These are phyloP conservation scores for Yamadazyma atmosphaerica DNA, from an alignment of 1,139 yeast genomes.

Conservation along the genomic window DNA sequence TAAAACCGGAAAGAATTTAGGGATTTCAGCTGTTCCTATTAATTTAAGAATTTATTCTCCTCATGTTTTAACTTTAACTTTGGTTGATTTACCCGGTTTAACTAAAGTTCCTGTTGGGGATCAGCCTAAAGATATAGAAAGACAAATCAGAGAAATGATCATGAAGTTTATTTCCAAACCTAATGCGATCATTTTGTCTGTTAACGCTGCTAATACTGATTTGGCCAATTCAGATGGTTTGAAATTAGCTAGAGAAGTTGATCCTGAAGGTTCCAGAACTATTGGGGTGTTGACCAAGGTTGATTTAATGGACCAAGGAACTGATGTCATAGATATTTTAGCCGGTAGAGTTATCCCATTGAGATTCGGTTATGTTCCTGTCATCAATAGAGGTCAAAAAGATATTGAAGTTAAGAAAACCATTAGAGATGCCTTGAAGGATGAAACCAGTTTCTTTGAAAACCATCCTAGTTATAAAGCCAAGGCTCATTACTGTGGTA, in stretches of 20 bases:
- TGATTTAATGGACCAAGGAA: slow-evolving; percentile 97
- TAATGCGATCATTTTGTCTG: slow-evolving; percentile 92
- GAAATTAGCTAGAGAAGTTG: slow-evolving; percentile 95
- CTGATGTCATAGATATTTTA: slow-evolving; percentile 95
- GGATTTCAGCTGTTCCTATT: slow-evolving; percentile 90
- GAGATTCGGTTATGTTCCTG: slow-evolving; percentile 96
- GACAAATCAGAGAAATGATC: slow-evolving; percentile 91
- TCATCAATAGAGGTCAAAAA: slow-evolving; percentile 95
- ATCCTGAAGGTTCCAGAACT: slow-evolving; percentile 95
- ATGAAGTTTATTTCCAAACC: slow-evolving; percentile 93
- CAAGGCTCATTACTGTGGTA: slow-evolving; percentile 91
- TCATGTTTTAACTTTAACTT: slow-evolving; percentile 89
- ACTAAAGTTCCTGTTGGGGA: slow-evolving; percentile 99
- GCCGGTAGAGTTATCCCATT: slow-evolving; percentile 96
- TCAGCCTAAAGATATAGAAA: slow-evolving; percentile 97
- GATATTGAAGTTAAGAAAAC: slow-evolving; percentile 88
- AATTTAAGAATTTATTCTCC: slow-evolving; percentile 95
- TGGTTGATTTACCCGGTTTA: slow-evolving; percentile 96
- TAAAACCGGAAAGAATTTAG: slow-evolving; percentile 88
- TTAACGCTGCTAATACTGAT: slow-evolving; percentile 96
- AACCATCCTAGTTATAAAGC: slow-evolving; percentile 75
- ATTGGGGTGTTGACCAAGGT: slow-evolving; percentile 97
- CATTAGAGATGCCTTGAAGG: slow-evolving; percentile 82
- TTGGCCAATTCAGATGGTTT: slow-evolving; percentile 97
- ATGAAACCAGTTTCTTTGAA: slow-evolving; percentile 77